These are phyloP conservation scores for Picea abies DNA, from an alignment of 83 land plant genomes.

Conservation along the genomic window DNA sequence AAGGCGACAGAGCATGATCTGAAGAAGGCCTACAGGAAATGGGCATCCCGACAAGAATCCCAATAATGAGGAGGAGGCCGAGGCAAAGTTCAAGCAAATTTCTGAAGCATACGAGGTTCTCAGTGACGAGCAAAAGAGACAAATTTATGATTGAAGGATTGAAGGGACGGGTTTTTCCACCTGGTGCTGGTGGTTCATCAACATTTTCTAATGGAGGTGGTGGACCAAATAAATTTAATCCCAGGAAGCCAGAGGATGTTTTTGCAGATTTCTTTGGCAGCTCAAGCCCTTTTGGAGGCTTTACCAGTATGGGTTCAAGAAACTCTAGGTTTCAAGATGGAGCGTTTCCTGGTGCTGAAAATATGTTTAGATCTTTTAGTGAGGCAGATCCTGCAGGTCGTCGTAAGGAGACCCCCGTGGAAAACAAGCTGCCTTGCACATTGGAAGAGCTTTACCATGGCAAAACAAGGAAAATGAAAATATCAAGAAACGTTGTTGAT, in stretches of 20 bases:
- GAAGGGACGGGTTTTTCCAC: constrained; percentile 25
- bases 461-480: too few species aligned
- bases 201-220: constrained; percentile 50
- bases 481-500: too few species aligned
- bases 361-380: too few species aligned
- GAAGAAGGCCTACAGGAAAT: constrained; percentile 28
- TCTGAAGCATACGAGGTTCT: constrained; percentile 38
- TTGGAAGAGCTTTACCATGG: too few species aligned
- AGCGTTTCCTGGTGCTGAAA: too few species aligned
- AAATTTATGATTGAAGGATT: constrained; percentile 69
- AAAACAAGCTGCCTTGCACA: too few species aligned
- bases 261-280: constrained; percentile 92
- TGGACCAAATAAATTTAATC: constrained; percentile 66
- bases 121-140: constrained; percentile 84
- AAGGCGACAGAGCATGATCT: background rate
- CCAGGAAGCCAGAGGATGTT: constrained; percentile 87
- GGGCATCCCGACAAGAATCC: constrained; percentile 43
- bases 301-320: too few species aligned
- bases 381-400: too few species aligned
- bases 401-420: too few species aligned
- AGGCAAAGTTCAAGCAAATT: constrained; percentile 26
- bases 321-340: too few species aligned
- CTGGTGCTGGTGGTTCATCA: constrained; percentile 1
- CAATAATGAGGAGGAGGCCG: constrained; percentile 27
- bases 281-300: constrained; percentile 71